phyloP scores from a whole-genome alignment of 2,329 filamentous ascomycete species.

The Fusarium phyllophilum region DNA sequence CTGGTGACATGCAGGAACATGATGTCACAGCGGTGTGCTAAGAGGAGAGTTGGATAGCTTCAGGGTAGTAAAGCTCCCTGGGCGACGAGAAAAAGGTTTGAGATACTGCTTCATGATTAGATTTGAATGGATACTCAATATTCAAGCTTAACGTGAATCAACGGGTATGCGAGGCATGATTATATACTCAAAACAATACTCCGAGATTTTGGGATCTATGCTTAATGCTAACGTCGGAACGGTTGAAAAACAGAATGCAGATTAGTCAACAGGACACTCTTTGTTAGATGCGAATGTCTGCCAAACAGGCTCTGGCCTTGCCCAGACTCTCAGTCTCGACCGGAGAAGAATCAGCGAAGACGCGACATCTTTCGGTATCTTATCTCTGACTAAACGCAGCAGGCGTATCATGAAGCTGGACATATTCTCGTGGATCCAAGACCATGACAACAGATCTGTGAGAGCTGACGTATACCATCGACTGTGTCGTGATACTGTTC shows the following conservation, averaged over 20 bases:
- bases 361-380: not conserved
- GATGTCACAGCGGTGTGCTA: not conserved
- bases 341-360: not conserved
- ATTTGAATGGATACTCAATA: not conserved
- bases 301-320: accelerated
- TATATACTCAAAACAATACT: not conserved
- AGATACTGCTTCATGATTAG: not conserved
- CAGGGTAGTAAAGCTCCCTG: not conserved
- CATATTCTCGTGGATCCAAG: not conserved
- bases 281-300: accelerated
- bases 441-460: accelerated
- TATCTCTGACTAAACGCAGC: too few species aligned
- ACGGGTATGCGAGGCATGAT: not conserved
- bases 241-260: accelerated
- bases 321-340: accelerated
- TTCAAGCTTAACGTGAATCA: not conserved
- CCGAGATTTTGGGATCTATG: not conserved
- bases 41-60: not conserved
- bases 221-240: not conserved
- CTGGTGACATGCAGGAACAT: not conserved
- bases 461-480: not conserved
- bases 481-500: not conserved
- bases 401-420: not conserved
- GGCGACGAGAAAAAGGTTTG: not conserved
- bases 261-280: not conserved